These are phyloP conservation scores for Lagenidium sp. DNA, from an alignment of 352 stramenopile species.

Conservation along the genomic window DNA sequence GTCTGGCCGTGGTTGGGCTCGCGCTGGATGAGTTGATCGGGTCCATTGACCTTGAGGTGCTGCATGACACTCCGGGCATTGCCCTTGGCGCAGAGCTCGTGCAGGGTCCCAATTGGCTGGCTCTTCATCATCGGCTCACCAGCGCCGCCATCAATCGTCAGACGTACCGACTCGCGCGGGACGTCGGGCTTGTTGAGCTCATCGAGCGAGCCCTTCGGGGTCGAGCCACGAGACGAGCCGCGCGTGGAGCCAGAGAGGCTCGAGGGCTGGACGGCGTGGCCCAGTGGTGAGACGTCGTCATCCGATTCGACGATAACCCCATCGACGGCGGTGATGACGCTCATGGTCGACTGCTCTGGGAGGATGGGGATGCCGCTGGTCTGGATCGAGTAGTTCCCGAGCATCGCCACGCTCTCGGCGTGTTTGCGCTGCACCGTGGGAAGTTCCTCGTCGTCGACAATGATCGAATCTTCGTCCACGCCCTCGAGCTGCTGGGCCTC, in stretches of 20 bases:
- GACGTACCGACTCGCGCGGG: slow-evolving; percentile 50
- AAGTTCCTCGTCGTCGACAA: neutral
- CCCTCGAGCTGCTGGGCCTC: neutral
- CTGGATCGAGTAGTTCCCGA: slow-evolving; percentile 60
- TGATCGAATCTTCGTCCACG: neutral
- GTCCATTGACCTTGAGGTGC: slow-evolving; percentile 60
- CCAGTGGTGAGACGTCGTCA: slow-evolving; percentile 20
- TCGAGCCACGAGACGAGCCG: neutral
- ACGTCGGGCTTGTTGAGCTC: slow-evolving; percentile 15
- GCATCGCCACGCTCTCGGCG: slow-evolving; percentile 61
- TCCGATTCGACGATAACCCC: slow-evolving; percentile 23
- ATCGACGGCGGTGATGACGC: slow-evolving; percentile 44
- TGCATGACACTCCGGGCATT: slow-evolving; percentile 74
- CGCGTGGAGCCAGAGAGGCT: slow-evolving; percentile 1
- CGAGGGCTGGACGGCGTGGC: slow-evolving; percentile 25
- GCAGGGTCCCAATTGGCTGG: slow-evolving; percentile 69
- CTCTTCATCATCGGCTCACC: slow-evolving; percentile 66
- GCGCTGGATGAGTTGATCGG: slow-evolving; percentile 51
- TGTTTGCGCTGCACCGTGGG: slow-evolving; percentile 22
- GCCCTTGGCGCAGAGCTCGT: slow-evolving; percentile 73
- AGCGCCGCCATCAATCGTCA: slow-evolving; percentile 60
- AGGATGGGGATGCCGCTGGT: slow-evolving; percentile 49
- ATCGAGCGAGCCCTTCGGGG: slow-evolving; percentile 1
- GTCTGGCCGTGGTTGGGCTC: slow-evolving; percentile 83
- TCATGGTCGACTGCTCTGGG: slow-evolving; percentile 36